Evolutionary conservation across 2,329 filamentous ascomycete species (phyloP).

Genomic region (Cladophialophora carrionii): DNA sequence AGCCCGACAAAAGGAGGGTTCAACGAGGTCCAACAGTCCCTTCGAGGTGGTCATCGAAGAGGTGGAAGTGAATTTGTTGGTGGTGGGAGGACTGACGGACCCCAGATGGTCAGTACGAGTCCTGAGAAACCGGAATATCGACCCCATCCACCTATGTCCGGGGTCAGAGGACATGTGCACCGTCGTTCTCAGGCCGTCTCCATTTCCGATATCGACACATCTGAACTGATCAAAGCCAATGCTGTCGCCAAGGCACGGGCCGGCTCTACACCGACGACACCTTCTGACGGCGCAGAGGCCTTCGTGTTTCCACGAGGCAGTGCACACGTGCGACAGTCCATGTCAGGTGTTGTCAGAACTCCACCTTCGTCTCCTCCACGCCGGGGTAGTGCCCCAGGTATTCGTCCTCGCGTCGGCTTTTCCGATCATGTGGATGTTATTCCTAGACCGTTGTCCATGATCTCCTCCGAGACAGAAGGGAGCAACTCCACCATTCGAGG

Average conservation of each 20-base stretch:
- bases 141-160: constrained; percentile 48
- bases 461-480: constrained; percentile 82
- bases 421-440: constrained; percentile 84
- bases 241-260: constrained; percentile 57
- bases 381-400: constrained; percentile 43
- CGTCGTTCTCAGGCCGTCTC: constrained; percentile 81
- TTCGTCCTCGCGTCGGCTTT: constrained; percentile 71
- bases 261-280: constrained; percentile 62
- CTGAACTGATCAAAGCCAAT: constrained; percentile 66
- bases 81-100: constrained; percentile 53
- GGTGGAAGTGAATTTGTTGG: constrained; percentile 84
- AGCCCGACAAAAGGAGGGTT: constrained; percentile 38
- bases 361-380: constrained; percentile 37
- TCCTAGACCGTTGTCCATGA: constrained; percentile 76
- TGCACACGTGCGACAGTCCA: constrained; percentile 37
- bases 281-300: constrained; percentile 45
- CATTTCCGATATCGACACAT: constrained; percentile 70
- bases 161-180: constrained; percentile 72
- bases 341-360: constrained; percentile 32
- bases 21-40: constrained; percentile 22
- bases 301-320: constrained; percentile 40
- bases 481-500: constrained; percentile 69
- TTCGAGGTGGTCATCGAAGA: constrained; percentile 64
- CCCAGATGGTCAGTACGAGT: constrained; percentile 46
- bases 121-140: constrained; percentile 43